These are phyloP conservation scores for Lasiosphaeriaceae sp. DNA, from an alignment of 495 filamentous ascomycete species.

Conservation along the genomic window DNA sequence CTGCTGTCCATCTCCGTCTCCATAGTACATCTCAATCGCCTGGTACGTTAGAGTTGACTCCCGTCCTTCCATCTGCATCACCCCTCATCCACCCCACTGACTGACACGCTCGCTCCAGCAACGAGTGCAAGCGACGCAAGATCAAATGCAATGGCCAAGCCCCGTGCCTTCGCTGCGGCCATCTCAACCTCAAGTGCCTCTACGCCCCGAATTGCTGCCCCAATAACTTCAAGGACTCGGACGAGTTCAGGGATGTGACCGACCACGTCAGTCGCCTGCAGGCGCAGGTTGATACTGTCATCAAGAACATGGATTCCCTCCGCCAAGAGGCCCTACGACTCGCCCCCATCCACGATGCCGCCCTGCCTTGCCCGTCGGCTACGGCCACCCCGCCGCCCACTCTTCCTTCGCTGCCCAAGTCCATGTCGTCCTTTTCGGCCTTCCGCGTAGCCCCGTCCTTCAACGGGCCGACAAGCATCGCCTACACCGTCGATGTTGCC, in stretches of 20 bases:
- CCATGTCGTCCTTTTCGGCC: conserved; percentile 25
- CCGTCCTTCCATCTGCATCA: background rate
- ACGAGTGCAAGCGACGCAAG: conserved; percentile 85
- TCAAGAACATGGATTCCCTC: conserved; percentile 63
- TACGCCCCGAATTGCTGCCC: conserved; percentile 90
- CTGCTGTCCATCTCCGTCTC: background rate
- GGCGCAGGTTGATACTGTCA: conserved; percentile 76
- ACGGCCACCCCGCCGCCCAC: conserved; percentile 33
- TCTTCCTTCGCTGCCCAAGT: conserved; percentile 25
- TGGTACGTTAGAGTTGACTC: conserved; percentile 54
- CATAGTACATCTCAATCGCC: conserved; percentile 83
- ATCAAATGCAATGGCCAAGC: conserved; percentile 89
- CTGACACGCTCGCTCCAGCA: conserved; percentile 43
- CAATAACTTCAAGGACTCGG: conserved; percentile 77
- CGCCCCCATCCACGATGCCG: conserved; percentile 38
- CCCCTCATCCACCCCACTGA: background rate
- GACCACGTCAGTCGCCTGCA: conserved; percentile 71
- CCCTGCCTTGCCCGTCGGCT: conserved; percentile 27
- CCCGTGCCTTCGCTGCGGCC: conserved; percentile 81
- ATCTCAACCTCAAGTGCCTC: conserved; percentile 73
- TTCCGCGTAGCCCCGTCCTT: conserved; percentile 58
- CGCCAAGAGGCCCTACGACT: conserved; percentile 41
- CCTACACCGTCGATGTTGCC: conserved; percentile 82
- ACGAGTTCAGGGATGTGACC: conserved; percentile 79
- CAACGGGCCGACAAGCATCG: conserved; percentile 80